Evolutionary conservation across 2,329 filamentous ascomycete species (phyloP).

Genomic region (Venturia pyrina): DNA sequence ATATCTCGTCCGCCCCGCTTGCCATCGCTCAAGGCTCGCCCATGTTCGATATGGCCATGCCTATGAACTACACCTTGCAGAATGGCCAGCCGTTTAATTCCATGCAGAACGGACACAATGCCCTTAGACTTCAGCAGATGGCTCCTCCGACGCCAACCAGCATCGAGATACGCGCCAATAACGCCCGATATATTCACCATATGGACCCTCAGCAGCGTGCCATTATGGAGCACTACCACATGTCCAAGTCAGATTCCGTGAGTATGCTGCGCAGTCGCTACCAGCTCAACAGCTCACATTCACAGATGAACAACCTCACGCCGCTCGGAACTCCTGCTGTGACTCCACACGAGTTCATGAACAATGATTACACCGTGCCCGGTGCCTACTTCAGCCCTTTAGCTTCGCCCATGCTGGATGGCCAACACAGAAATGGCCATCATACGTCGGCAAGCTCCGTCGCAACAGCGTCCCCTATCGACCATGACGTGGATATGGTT

Average conservation of each 20-base stretch:
- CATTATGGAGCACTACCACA: conserved; percentile 57
- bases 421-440: conserved; percentile 37
- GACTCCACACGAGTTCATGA: conserved; percentile 65
- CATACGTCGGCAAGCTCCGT: conserved; percentile 43
- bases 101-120: background rate
- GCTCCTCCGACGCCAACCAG: conserved; percentile 75
- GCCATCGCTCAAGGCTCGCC: background rate
- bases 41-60: conserved; percentile 12
- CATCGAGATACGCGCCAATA: conserved; percentile 58
- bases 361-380: conserved; percentile 51
- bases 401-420: conserved; percentile 61
- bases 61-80: background rate
- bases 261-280: background rate
- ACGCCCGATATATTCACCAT: conserved; percentile 47
- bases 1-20: background rate
- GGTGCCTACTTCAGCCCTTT: conserved; percentile 74
- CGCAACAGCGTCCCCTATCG: conserved; percentile 36
- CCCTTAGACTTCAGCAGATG: conserved; percentile 43
- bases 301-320: conserved; percentile 10
- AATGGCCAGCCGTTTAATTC: background rate
- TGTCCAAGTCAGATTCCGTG: conserved; percentile 50
- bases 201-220: conserved; percentile 46
- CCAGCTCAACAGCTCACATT: background rate
- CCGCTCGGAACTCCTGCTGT: conserved; percentile 41
- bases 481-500: conserved; percentile 35